Percentiles rank a stretch among this genome's conserved stretches.
These are phyloP conservation scores for Orbilia blumenaviensis DNA, from an alignment of 2,329 filamentous ascomycete genomes.

Conservation along the genomic window DNA sequence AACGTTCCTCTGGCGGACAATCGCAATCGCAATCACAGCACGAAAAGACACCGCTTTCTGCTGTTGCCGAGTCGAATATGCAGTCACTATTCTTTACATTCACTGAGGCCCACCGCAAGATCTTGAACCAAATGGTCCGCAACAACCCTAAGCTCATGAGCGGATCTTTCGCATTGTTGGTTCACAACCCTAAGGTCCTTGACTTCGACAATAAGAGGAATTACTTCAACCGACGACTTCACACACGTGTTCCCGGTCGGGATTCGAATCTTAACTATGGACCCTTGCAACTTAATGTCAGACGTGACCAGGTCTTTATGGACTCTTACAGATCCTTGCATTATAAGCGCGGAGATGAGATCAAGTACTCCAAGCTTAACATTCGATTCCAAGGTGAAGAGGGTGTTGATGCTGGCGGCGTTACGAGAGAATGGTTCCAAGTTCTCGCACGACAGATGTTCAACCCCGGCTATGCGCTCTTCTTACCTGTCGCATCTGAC, in stretches of 20 bases:
- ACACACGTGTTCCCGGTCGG: conserved; percentile 76
- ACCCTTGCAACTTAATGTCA: conserved; percentile 82
- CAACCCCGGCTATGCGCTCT: conserved; percentile 95
- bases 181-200: conserved; percentile 98
- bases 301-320: conserved; percentile 94
- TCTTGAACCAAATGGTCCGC: conserved; percentile 95
- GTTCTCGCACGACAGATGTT: conserved; percentile 98
- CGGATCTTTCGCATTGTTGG: conserved; percentile 91
- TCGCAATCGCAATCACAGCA: conserved; percentile 64
- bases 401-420: conserved; percentile 95
- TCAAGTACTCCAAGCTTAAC: conserved; percentile 98
- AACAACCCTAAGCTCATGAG: conserved; percentile 99
- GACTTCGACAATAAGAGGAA: conserved; percentile 99
- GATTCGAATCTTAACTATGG: conserved; percentile 72
- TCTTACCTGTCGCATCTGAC: conserved; percentile 95
- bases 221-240: conserved; percentile 94
- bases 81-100: conserved; percentile 93
- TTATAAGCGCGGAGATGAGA: conserved; percentile 94
- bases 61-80: conserved; percentile 69
- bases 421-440: conserved; percentile 99
- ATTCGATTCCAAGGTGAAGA: conserved; percentile 98
- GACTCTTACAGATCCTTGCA: conserved; percentile 98
- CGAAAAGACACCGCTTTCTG: conserved; percentile 54
- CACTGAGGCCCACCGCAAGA: conserved; percentile 95
- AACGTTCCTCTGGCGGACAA: conserved; percentile 60